These are phyloP conservation scores for Bromus sterilis DNA, from an alignment of 176 grass and related monocot genomes.

Conservation along the genomic window DNA sequence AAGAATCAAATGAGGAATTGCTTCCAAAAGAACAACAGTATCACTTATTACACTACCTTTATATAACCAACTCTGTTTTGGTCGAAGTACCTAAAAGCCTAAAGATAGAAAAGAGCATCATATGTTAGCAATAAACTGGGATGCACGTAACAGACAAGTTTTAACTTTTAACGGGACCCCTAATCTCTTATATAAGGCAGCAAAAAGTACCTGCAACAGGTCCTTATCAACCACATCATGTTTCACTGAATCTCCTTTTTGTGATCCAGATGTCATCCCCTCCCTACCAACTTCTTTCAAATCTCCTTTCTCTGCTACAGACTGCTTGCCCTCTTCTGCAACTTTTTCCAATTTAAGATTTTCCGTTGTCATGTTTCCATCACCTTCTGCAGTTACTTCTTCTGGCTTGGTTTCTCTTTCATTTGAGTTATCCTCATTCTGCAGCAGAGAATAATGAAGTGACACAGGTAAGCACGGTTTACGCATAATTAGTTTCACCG, in stretches of 20 bases:
- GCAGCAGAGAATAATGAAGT: constrained; percentile 11
- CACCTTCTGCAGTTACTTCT: constrained; percentile 24
- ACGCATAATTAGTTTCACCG: neutral
- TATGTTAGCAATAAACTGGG: neutral
- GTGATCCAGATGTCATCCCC: constrained; percentile 24
- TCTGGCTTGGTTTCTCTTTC: constrained; percentile 20
- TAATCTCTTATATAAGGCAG: neutral
- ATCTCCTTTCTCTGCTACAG: constrained; percentile 29
- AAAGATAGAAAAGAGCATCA: constrained; percentile 17
- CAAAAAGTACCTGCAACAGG: constrained; percentile 59
- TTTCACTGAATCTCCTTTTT: constrained; percentile 38
- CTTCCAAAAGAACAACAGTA: constrained; percentile 13
- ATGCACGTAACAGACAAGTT: neutral
- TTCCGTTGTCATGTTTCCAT: constrained; percentile 28
- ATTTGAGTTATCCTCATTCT: constrained; percentile 40
- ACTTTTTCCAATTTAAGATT: constrained; percentile 24
- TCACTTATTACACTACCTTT: constrained; percentile 42
- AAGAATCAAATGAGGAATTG: neutral
- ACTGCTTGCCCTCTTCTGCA: constrained; percentile 7
- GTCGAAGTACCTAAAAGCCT: constrained; percentile 98
- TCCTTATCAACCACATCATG: constrained; percentile 81
- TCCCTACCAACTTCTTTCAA: constrained; percentile 33
- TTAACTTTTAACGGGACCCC: neutral
- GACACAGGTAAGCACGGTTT: neutral
- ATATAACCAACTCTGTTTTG: constrained; percentile 70